phyloP scores from a whole-genome alignment of 1,284 basidiomycete species.

The Cutaneotrichosporon dermatis region DNA sequence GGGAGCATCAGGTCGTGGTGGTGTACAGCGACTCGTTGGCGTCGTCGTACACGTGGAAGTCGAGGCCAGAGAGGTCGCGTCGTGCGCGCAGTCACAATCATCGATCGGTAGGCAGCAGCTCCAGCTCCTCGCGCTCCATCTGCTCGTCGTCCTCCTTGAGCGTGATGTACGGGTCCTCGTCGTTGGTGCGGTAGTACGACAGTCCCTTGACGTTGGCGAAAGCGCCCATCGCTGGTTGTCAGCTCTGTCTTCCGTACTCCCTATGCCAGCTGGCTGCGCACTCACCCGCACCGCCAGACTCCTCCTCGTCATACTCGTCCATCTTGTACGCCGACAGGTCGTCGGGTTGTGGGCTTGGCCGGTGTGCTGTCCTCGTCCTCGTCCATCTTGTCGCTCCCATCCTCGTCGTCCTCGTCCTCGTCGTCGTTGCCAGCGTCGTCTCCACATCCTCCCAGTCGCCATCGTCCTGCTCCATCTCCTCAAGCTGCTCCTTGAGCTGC shows the following conservation, averaged over 20 bases:
- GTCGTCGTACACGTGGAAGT: slow-evolving; percentile 92
- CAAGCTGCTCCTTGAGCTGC: slow-evolving; percentile 70
- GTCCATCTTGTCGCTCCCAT: slow-evolving; percentile 32
- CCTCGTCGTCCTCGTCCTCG: slow-evolving; percentile 31
- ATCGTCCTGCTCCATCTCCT: slow-evolving; percentile 61
- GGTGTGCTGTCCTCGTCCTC: slow-evolving; percentile 40
- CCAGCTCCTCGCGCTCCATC: slow-evolving; percentile 82
- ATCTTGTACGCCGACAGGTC: slow-evolving; percentile 89
- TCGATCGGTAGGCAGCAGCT: slow-evolving; percentile 86
- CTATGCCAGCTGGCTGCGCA: background rate
- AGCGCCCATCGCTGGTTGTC: slow-evolving; percentile 64
- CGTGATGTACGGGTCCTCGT: slow-evolving; percentile 96
- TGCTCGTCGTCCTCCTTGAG: slow-evolving; percentile 81
- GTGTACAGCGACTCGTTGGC: slow-evolving; percentile 87
- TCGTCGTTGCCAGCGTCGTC: slow-evolving; percentile 32
- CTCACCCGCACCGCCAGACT: slow-evolving; percentile 58
- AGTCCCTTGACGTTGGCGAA: slow-evolving; percentile 96
- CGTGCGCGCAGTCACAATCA: slow-evolving; percentile 89
- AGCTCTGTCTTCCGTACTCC: background rate
- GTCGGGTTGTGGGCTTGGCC: slow-evolving; percentile 53
- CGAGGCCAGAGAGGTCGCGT: slow-evolving; percentile 95
- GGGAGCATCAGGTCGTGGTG: slow-evolving; percentile 99
- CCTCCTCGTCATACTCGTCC: slow-evolving; percentile 89
- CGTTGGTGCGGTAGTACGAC: slow-evolving; percentile 83
- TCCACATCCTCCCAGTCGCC: slow-evolving; percentile 39